Conservation (phyloP, 352 stramenopile species). For the Phytophthora chlamydospora region DNA sequence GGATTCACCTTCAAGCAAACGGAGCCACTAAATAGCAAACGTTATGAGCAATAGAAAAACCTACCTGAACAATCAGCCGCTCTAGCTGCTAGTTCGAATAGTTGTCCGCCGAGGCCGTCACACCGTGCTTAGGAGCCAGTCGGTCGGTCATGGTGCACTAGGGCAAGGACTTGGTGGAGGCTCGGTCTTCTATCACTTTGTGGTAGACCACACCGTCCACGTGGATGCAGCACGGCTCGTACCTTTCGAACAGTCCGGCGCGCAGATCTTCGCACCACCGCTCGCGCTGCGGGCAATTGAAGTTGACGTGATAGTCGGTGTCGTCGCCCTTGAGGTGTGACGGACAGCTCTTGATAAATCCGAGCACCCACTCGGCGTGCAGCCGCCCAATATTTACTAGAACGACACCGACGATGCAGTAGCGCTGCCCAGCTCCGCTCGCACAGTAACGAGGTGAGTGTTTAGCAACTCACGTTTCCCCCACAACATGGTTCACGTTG, state of each 20-base stretch:
- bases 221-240: constrained; percentile 3
- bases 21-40: no score
- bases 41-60: no score
- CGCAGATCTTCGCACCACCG: background rate
- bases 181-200: constrained; percentile 1
- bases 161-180: no score
- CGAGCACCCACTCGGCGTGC: background rate
- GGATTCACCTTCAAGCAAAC: background rate
- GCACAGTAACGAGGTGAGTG: constrained; percentile 2
- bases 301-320: constrained; percentile 14
- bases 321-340: background rate
- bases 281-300: background rate
- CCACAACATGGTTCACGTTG: constrained; percentile 9
- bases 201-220: constrained; percentile 9
- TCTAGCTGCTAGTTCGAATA: no score
- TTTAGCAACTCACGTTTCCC: background rate
- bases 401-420: constrained; percentile 7
- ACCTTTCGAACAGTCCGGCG: background rate
- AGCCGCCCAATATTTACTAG: background rate
- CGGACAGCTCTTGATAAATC: background rate
- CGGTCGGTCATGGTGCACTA: no score
- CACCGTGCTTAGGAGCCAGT: no score
- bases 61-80: no score
- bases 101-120: no score
- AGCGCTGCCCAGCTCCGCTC: constrained; percentile 1